Evolutionary conservation across 371 early-diverging fungal species (phyloP).

Genomic region (Rhizopus stolonifer): DNA sequence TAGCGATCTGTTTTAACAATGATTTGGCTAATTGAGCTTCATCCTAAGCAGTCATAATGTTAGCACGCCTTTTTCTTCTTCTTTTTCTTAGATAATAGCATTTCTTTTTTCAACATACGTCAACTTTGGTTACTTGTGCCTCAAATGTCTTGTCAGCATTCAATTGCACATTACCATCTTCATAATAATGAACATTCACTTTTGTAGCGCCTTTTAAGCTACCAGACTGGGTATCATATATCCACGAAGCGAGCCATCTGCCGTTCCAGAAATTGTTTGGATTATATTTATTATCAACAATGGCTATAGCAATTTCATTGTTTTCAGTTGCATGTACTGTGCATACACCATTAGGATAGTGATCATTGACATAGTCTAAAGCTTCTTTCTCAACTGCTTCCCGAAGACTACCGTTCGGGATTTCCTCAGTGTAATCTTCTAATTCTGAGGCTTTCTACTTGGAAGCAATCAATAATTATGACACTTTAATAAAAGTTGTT

Average conservation of each 20-base stretch:
- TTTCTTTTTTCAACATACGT: slow-evolving; percentile 23
- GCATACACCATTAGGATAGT: slow-evolving; percentile 76
- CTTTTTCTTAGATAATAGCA: neutral
- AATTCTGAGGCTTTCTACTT: slow-evolving; percentile 56
- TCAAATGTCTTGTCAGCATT: slow-evolving; percentile 70
- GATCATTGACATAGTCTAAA: slow-evolving; percentile 65
- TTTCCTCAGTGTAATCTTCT: slow-evolving; percentile 54
- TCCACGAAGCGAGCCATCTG: slow-evolving; percentile 88
- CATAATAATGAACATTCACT: slow-evolving; percentile 94
- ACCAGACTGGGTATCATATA: slow-evolving; percentile 53
- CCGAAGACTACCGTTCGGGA: slow-evolving; percentile 52
- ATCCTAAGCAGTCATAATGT: slow-evolving; percentile 34
- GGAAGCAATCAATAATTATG: too few species aligned
- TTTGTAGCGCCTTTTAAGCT: slow-evolving; percentile 70
- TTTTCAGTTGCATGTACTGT: slow-evolving; percentile 63
- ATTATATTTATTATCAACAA: slow-evolving; percentile 90
- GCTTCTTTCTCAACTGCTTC: slow-evolving; percentile 65
- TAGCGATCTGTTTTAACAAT: slow-evolving; percentile 63
- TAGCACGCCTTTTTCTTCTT: too few species aligned
- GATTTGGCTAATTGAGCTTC: slow-evolving; percentile 47
- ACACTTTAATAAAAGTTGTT: neutral
- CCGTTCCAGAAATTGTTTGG: slow-evolving; percentile 95
- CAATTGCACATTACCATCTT: slow-evolving; percentile 97
- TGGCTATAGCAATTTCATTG: slow-evolving; percentile 58
- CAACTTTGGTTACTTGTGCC: slow-evolving; percentile 23